phyloP scores from a whole-genome alignment of 1,139 yeast genomes.

The Diutina ranongensis region DNA sequence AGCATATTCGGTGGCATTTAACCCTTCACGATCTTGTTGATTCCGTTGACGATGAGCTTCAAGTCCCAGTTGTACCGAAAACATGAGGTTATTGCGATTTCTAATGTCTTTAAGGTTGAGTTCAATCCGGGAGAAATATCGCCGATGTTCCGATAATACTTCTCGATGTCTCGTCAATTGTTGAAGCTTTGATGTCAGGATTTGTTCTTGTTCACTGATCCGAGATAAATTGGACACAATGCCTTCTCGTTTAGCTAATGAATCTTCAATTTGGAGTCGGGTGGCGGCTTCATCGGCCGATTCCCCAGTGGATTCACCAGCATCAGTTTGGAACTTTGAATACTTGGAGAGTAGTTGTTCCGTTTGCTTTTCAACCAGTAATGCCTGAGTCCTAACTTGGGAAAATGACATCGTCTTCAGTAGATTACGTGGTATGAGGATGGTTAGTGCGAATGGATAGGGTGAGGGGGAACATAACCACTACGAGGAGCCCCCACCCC shows the following conservation, averaged over 20 bases:
- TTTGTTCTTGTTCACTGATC: constrained; percentile 34
- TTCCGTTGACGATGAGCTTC: constrained; percentile 39
- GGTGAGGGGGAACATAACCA: background rate
- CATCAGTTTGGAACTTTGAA: constrained; percentile 39
- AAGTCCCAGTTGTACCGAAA: constrained; percentile 70
- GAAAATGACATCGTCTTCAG: constrained; percentile 2
- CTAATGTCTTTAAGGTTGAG: constrained; percentile 60
- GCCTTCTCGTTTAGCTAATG: constrained; percentile 30
- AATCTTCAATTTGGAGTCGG: constrained; percentile 36
- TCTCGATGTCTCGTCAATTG: constrained; percentile 81
- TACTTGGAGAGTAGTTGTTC: constrained; percentile 37
- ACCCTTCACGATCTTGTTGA: constrained; percentile 24
- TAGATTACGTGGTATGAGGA: background rate
- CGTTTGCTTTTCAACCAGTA: constrained; percentile 46
- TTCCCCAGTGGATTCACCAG: constrained; percentile 23
- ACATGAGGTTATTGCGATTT: constrained; percentile 59
- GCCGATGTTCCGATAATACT: constrained; percentile 56
- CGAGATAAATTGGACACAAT: constrained; percentile 25
- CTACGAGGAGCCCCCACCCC: too few relatives aligned
- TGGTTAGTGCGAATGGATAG: background rate
- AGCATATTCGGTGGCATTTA: constrained; percentile 48
- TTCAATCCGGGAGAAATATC: constrained; percentile 49
- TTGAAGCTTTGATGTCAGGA: constrained; percentile 64
- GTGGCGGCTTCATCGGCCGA: constrained; percentile 49
- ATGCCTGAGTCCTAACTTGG: constrained; percentile 27